Evolutionary conservation across 305 asterid species (phyloP).

Genomic region (Solanum hybrid): DNA sequence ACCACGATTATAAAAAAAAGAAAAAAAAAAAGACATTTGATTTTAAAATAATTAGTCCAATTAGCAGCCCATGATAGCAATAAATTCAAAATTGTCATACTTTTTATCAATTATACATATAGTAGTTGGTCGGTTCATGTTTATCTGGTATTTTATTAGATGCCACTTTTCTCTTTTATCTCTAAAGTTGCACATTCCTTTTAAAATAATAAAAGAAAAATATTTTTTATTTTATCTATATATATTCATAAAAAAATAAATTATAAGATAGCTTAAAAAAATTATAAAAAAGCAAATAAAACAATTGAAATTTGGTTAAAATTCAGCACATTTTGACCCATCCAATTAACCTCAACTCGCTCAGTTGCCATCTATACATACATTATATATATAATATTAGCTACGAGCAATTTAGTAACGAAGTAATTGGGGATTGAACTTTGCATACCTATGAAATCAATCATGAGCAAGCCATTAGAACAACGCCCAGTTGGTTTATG

Average conservation of each 20-base stretch:
- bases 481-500: constrained; percentile 16
- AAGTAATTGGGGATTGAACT: not conserved
- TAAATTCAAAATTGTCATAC: not conserved
- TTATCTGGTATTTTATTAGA: not conserved
- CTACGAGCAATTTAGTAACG: not conserved
- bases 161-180: not conserved
- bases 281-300: too few species aligned
- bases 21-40: not conserved
- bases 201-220: too few species aligned
- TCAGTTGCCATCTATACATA: too few species aligned
- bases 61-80: not conserved
- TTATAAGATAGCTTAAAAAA: too few species aligned
- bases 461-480: constrained; percentile 20
- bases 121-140: not conserved
- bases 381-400: not conserved
- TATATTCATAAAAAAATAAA: too few species aligned
- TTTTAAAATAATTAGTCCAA: not conserved
- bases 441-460: not conserved
- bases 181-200: not conserved
- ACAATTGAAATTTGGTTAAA: too few species aligned
- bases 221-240: too few species aligned
- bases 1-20: too few species aligned
- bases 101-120: too few species aligned
- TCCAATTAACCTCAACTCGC: too few species aligned
- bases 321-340: too few species aligned